phyloP scores from a whole-genome alignment of 2,329 filamentous ascomycete genomes.

The Grosmannia serpens region DNA sequence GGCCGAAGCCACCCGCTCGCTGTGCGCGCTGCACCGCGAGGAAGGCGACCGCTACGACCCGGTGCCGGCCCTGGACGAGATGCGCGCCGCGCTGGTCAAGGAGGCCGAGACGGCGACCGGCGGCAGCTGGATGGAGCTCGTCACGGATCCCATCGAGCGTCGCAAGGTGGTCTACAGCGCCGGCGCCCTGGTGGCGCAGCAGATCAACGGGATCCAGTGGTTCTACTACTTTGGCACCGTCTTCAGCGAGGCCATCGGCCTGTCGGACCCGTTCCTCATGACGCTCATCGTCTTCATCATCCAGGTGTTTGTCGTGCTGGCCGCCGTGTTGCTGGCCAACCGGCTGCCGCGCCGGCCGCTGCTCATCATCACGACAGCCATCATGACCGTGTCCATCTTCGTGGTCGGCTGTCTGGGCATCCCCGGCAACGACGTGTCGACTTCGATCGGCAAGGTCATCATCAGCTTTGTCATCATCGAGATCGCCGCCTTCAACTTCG shows the following conservation, averaged over 20 bases:
- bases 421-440: constrained; percentile 12
- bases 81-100: no score
- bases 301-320: constrained; percentile 28
- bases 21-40: no score
- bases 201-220: constrained; percentile 37
- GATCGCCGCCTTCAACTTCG: constrained; percentile 33
- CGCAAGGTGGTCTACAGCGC: constrained; percentile 30
- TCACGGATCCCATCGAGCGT: constrained; percentile 18
- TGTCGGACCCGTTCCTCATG: constrained; percentile 29
- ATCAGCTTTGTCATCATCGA: constrained; percentile 30
- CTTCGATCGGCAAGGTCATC: constrained; percentile 24
- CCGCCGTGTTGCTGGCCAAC: constrained; percentile 27
- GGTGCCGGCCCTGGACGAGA: no score
- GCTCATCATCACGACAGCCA: no score
- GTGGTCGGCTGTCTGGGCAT: constrained; percentile 30
- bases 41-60: no score
- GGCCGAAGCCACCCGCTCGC: constrained; percentile 35
- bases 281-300: constrained; percentile 29
- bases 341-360: constrained; percentile 26
- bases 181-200: constrained; percentile 32
- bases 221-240: constrained; percentile 32
- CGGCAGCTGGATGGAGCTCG: neutral
- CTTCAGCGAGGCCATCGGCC: constrained; percentile 29
- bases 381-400: constrained; percentile 27
- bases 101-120: no score